Conservation (phyloP, 345 rosid genomes). For the Kandelia obovata region DNA sequence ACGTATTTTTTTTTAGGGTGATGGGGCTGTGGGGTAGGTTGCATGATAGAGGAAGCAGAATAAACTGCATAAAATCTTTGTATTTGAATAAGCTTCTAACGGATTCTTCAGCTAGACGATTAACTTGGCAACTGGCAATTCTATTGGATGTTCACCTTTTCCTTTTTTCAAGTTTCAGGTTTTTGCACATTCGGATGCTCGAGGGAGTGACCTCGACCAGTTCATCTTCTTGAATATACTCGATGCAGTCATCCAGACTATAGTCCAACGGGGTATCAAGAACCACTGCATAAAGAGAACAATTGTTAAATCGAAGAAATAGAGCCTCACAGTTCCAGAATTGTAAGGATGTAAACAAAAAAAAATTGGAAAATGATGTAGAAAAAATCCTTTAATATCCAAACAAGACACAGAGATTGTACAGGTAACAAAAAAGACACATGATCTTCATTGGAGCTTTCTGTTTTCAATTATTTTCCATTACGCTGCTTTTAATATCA, state of each 20-base stretch:
- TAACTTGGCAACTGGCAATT: background rate
- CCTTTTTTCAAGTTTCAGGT: constrained; percentile 66
- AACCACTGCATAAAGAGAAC: constrained; percentile 50
- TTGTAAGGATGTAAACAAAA: background rate
- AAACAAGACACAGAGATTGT: no score
- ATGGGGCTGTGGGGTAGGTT: background rate
- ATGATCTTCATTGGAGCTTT: no score
- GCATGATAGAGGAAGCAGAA: background rate
- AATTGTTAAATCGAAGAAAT: background rate
- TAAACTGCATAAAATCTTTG: background rate
- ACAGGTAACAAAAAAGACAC: no score
- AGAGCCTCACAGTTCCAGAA: background rate
- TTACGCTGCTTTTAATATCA: no score
- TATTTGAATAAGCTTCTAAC: background rate
- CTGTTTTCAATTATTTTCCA: no score
- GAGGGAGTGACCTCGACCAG: constrained; percentile 92
- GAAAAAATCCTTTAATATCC: no score
- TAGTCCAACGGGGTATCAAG: constrained; percentile 85
- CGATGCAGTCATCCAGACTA: constrained; percentile 93
- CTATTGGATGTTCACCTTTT: constrained; percentile 31
- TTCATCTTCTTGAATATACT: constrained; percentile 95
- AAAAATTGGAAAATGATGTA: background rate
- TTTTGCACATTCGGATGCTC: constrained; percentile 85
- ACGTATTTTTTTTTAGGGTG: background rate
- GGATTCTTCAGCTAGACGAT: constrained; percentile 5